phyloP scores from a whole-genome alignment of 768 basidiomycete species.

The Holtermanniella nyarrowii region DNA sequence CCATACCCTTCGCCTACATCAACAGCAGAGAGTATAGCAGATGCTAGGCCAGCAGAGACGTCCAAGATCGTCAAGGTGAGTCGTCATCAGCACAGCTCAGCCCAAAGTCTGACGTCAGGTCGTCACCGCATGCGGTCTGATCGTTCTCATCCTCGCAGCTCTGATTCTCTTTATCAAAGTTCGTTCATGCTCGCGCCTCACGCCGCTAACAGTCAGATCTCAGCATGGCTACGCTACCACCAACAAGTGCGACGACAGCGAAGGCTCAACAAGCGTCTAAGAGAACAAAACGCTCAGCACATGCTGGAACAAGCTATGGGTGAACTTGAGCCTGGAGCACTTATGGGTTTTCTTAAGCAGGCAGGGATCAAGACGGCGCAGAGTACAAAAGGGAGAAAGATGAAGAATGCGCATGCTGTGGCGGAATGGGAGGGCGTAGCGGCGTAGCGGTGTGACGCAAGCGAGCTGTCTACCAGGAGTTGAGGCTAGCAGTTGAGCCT shows the following conservation, averaged over 20 bases:
- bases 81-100: background rate
- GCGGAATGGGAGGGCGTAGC: constrained; percentile 15
- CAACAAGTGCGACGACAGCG: background rate
- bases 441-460: too few relatives aligned
- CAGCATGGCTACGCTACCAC: background rate
- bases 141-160: background rate
- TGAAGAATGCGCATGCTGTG: constrained; percentile 14
- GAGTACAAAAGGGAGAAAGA: constrained; percentile 5
- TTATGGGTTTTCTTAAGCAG: background rate
- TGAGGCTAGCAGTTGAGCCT: too few relatives aligned
- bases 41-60: background rate
- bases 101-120: background rate
- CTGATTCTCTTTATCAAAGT: background rate
- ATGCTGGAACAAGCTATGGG: background rate
- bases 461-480: too few relatives aligned
- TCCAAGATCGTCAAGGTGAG: background rate
- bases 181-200: background rate
- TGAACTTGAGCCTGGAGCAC: background rate
- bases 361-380: background rate
- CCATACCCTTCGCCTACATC: too few relatives aligned
- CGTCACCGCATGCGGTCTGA: background rate
- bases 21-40: too few relatives aligned
- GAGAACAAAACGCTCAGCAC: background rate
- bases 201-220: background rate
- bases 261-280: background rate